Evolutionary conservation across 2,329 filamentous ascomycete species (phyloP).

Genomic region (Penicillium sp.): DNA sequence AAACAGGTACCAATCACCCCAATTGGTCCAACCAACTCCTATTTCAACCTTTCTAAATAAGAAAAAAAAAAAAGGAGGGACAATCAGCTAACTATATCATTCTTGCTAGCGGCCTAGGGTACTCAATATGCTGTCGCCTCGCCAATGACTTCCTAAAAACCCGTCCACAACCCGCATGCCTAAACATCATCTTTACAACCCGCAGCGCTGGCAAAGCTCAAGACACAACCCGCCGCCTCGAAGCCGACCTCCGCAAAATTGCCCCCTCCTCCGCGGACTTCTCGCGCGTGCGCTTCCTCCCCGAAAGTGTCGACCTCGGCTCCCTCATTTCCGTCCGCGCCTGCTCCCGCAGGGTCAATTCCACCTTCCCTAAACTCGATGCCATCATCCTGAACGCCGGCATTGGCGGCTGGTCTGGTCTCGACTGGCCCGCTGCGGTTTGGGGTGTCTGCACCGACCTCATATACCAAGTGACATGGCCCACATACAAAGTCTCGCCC

Average conservation of each 20-base stretch:
- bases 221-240: constrained; percentile 67
- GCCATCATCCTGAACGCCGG: constrained; percentile 83
- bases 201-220: constrained; percentile 72
- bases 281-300: constrained; percentile 51
- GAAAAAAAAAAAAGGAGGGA: constrained; percentile 1
- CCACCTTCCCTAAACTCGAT: constrained; percentile 69
- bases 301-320: constrained; percentile 60
- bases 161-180: constrained; percentile 64
- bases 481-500: constrained; percentile 69
- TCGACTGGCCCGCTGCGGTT: constrained; percentile 66
- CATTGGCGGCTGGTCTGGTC: constrained; percentile 79
- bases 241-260: constrained; percentile 58
- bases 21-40: neutral
- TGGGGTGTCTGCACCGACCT: constrained; percentile 62
- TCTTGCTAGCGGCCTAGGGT: constrained; percentile 73
- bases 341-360: constrained; percentile 52
- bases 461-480: constrained; percentile 71
- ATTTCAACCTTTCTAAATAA: neutral
- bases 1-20: constrained; percentile 67
- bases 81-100: constrained; percentile 14
- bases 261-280: constrained; percentile 42
- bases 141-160: constrained; percentile 84
- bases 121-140: constrained; percentile 77
- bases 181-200: constrained; percentile 82
- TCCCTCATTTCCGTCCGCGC: constrained; percentile 57